Percentiles rank a stretch among this genome's conserved stretches.
phyloP scores from a whole-genome alignment of 441 rosid species.

The Capsella rubella region DNA sequence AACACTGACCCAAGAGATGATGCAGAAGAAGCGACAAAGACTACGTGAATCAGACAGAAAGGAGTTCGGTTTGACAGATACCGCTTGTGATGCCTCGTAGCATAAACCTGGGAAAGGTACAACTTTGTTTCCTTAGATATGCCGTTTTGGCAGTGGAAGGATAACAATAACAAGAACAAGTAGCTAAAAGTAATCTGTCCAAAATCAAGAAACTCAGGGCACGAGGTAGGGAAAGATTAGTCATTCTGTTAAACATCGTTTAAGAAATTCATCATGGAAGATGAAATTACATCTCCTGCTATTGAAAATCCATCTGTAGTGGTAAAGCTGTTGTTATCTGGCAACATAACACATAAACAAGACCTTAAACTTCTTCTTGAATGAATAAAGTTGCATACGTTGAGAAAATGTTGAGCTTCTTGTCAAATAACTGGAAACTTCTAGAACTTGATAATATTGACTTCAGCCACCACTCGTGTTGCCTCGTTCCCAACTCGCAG shows the following conservation, averaged over 20 bases:
- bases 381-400: conserved; percentile 85
- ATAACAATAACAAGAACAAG: conserved; percentile 37
- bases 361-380: conserved; percentile 83
- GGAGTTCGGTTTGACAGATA: conserved; percentile 78
- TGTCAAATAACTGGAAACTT: conserved; percentile 66
- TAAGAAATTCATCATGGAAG: conserved; percentile 68
- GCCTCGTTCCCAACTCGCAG: conserved; percentile 96
- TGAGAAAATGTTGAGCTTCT: conserved; percentile 66
- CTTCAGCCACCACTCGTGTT: conserved; percentile 82
- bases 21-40: conserved; percentile 63
- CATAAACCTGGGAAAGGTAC: conserved; percentile 92
- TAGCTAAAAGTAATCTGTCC: conserved; percentile 39
- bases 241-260: conserved; percentile 59
- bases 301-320: conserved; percentile 37
- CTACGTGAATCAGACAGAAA: conserved; percentile 74
- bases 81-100: conserved; percentile 94
- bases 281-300: conserved; percentile 40
- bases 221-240: conserved; percentile 41
- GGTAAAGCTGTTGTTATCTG: conserved; percentile 45
- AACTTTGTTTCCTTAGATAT: conserved; percentile 85
- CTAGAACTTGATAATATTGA: conserved; percentile 79
- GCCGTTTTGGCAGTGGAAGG: conserved; percentile 53
- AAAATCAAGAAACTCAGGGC: conserved; percentile 49
- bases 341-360: conserved; percentile 48
- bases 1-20: conserved; percentile 60